Evolutionary conservation across 768 basidiomycete genomes (phyloP), one percentile per base, ranked within the genome.

Genomic region (Collybia sordida): DNA sequence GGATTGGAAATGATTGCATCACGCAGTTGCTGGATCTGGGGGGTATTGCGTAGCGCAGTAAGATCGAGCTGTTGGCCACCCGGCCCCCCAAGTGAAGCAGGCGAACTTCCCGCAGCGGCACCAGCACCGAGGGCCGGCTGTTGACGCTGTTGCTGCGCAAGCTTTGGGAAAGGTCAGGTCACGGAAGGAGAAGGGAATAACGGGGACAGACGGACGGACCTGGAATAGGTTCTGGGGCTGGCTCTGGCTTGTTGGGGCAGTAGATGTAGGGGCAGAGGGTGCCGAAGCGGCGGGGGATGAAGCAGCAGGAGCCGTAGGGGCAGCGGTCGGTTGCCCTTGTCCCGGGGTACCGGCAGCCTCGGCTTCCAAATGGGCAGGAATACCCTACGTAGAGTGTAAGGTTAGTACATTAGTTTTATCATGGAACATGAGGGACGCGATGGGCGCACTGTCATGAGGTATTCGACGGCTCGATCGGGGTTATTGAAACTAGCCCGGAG

Each of bases 391-490:
- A 19, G 22, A 48, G 49, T 50, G 53, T 56, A 45, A 59, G 14
- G 45, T 43, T 34, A 27, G n/a, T 34, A 48, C 42, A 28, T 40
- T 18, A 36, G 36, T 38, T 36, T 40, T 41, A 56, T 42, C 11
- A 8, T 36, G 46, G 23, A 17, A 11, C 36, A 27, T 11, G 72
- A 31, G 31, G 31, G 14, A 31, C 31, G 3, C 31, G 31, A 14
- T 6, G 31, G 11, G 9, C 31, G 3, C 87, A 95, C 96, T 52
- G 64, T 96, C 82, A 98, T 87, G 48, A 99, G 73, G 68, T 99
- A 99, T 67, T 99, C 97, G n/a, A 93, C 96, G 6, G 97, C 97
- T 24, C 97, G 82, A 59, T 98, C 94, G 6, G 97, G 90, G 70
- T 99, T 98, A 70, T 99, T 99, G 73, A 81, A 99, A 63, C 91